Evolutionary conservation across 495 filamentous ascomycete species (phyloP).

Genomic region (Penicillium daleae): DNA sequence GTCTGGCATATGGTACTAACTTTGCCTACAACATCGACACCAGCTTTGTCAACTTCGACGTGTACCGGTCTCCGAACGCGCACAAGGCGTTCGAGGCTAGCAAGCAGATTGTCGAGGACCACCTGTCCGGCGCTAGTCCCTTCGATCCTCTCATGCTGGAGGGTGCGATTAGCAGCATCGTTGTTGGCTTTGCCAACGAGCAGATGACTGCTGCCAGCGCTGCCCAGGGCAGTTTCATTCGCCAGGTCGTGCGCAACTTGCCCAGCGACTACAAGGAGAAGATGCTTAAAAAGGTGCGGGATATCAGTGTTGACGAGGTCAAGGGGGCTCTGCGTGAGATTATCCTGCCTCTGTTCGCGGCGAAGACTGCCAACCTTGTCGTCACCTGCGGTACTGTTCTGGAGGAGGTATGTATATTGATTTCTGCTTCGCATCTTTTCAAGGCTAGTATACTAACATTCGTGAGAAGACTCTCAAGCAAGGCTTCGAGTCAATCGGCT

Average conservation of each 20-base stretch:
- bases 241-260: constrained; percentile 75
- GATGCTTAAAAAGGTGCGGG: constrained; percentile 75
- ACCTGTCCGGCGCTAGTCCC: constrained; percentile 58
- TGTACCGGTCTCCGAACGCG: constrained; percentile 88
- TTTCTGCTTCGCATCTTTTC: neutral
- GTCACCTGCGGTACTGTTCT: constrained; percentile 87
- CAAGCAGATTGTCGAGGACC: constrained; percentile 72
- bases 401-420: constrained; percentile 66
- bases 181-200: constrained; percentile 81
- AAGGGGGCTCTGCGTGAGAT: constrained; percentile 73
- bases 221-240: constrained; percentile 78
- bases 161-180: constrained; percentile 86
- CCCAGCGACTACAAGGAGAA: constrained; percentile 77
- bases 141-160: constrained; percentile 87
- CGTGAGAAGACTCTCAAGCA: constrained; percentile 65
- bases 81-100: constrained; percentile 82
- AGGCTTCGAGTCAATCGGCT: constrained; percentile 72
- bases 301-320: constrained; percentile 76
- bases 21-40: constrained; percentile 76
- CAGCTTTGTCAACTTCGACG: constrained; percentile 76
- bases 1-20: constrained; percentile 83
- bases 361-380: constrained; percentile 77
- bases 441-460: constrained; percentile 9
- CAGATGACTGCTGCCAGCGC: constrained; percentile 81
- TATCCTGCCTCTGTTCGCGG: constrained; percentile 76